Evolutionary conservation across 805 yeast species (phyloP).

Genomic region (Crinitomyces ghanaensis): DNA sequence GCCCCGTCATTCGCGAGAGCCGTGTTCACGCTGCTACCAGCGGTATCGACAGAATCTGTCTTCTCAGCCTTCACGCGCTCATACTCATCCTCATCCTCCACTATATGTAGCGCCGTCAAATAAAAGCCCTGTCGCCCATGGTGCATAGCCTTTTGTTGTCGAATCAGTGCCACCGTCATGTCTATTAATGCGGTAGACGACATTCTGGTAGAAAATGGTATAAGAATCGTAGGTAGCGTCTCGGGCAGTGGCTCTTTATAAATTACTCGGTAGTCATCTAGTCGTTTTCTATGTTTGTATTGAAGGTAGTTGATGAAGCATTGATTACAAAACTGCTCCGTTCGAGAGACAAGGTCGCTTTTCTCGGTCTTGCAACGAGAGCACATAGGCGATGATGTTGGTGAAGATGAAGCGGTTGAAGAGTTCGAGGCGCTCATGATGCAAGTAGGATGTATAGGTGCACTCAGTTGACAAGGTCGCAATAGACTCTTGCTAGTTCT

Average conservation of each 20-base stretch:
- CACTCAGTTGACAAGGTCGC: too few relatives aligned
- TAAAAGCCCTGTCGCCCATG: constrained; percentile 61
- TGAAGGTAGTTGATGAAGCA: constrained; percentile 68
- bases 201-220: constrained; percentile 56
- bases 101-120: constrained; percentile 40
- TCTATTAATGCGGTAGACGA: constrained; percentile 63
- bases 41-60: too few relatives aligned
- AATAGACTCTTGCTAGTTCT: too few relatives aligned
- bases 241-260: constrained; percentile 32
- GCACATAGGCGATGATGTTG: too few relatives aligned
- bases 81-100: constrained; percentile 17
- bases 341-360: constrained; percentile 48
- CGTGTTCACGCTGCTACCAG: too few relatives aligned
- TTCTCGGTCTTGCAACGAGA: too few relatives aligned
- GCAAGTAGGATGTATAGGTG: too few relatives aligned
- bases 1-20: too few relatives aligned
- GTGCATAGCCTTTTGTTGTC: constrained; percentile 51
- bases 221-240: constrained; percentile 33
- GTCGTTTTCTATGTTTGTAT: constrained; percentile 69
- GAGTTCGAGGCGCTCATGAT: too few relatives aligned
- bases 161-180: constrained; percentile 45
- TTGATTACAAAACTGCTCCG: constrained; percentile 49
- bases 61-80: constrained; percentile 5
- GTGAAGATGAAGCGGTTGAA: too few relatives aligned
- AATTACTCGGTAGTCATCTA: constrained; percentile 70